These are phyloP conservation scores for Flaveria ramosissima DNA, from an alignment of 129 eudicot species.

Conservation along the genomic window DNA sequence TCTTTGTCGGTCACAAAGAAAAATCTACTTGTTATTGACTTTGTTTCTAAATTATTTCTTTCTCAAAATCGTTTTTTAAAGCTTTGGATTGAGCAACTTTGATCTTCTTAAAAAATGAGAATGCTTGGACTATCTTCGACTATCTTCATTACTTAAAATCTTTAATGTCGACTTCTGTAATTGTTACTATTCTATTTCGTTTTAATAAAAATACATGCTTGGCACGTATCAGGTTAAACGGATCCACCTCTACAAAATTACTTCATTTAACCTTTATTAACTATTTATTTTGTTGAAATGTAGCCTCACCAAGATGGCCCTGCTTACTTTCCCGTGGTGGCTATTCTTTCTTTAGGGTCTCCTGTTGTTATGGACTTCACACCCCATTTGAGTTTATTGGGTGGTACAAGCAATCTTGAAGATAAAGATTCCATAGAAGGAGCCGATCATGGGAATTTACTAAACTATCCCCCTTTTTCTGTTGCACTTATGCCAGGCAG, in stretches of 20 bases:
- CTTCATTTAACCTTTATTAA: slow-evolving; percentile 9
- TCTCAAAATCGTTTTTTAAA: too few species aligned
- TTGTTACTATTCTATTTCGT: not conserved
- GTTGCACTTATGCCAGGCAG: slow-evolving; percentile 82
- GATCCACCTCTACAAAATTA: not conserved
- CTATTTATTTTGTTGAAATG: slow-evolving; percentile 20
- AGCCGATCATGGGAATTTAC: slow-evolving; percentile 18
- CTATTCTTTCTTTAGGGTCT: slow-evolving; percentile 89
- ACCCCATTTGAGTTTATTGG: slow-evolving; percentile 59
- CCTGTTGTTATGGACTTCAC: slow-evolving; percentile 90
- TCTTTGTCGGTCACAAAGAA: too few species aligned
- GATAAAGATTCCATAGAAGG: slow-evolving; percentile 26
- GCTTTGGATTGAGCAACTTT: too few species aligned
- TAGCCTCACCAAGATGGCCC: slow-evolving; percentile 99
- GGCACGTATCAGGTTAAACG: not conserved
- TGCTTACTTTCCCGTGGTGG: slow-evolving; percentile 92
- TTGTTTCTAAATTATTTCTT: too few species aligned
- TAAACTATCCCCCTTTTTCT: slow-evolving; percentile 59
- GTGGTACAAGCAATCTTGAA: slow-evolving; percentile 13
- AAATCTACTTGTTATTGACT: too few species aligned
- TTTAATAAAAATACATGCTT: not conserved
- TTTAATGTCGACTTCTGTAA: not conserved
- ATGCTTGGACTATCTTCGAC: too few species aligned
- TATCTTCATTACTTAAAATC: too few species aligned
- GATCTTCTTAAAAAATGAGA: too few species aligned